Conservation (phyloP, 2,329 filamentous ascomycete species). For the Macrophomina phaseolina region DNA sequence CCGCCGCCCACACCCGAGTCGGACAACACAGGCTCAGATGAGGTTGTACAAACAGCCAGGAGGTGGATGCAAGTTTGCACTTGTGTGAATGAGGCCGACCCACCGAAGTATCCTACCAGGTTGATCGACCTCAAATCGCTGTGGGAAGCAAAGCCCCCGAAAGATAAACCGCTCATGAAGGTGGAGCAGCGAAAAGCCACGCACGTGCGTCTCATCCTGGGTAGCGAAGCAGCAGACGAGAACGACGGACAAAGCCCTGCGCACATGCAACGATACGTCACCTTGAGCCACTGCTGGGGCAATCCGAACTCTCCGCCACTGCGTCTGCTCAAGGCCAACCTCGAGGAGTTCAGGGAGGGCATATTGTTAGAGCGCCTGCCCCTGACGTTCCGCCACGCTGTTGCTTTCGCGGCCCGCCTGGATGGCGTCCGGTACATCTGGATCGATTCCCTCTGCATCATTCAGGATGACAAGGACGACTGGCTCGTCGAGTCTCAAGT, state of each 20-base stretch:
- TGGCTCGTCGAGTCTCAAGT: conserved; percentile 1
- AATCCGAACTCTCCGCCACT: not conserved
- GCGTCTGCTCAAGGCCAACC: conserved; percentile 9
- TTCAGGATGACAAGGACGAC: conserved; percentile 25
- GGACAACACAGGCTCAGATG: too few relatives aligned
- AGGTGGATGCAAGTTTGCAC: too few relatives aligned
- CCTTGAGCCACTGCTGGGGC: conserved; percentile 31
- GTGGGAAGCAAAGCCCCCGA: too few relatives aligned
- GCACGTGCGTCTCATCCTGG: not conserved
- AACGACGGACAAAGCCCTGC: not conserved
- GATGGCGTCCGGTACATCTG: conserved; percentile 30
- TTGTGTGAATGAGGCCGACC: too few relatives aligned
- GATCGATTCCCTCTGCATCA: conserved; percentile 26
- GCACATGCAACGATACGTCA: not conserved
- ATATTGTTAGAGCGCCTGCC: conserved; percentile 27
- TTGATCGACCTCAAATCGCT: too few relatives aligned
- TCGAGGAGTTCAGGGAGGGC: conserved; percentile 16
- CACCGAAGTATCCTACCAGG: too few relatives aligned
- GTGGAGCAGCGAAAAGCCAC: not conserved
- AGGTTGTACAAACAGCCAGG: too few relatives aligned
- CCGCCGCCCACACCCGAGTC: not conserved
- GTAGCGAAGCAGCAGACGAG: too few relatives aligned
- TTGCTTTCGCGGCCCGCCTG: conserved; percentile 27
- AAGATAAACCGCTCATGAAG: too few relatives aligned
- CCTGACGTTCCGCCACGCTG: conserved; percentile 30